Conservation (phyloP, 179 eudicot genomes). For the Camellia oleifera region DNA sequence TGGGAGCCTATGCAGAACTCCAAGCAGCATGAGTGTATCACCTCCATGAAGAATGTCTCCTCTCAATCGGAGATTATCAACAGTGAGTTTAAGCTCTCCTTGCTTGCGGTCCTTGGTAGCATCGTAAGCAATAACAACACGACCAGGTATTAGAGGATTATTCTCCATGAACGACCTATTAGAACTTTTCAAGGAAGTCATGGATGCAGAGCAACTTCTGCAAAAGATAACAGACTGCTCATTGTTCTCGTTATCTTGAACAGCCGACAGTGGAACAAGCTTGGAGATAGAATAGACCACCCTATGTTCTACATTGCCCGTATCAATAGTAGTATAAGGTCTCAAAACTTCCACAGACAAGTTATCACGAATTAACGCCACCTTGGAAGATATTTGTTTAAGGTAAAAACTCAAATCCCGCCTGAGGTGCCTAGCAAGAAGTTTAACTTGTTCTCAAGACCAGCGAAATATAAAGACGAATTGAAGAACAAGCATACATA, state of each 20-base stretch:
- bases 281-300: slow-evolving; percentile 31
- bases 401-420: slow-evolving; percentile 32
- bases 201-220: slow-evolving; percentile 25
- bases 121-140: slow-evolving; percentile 30
- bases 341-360: slow-evolving; percentile 20
- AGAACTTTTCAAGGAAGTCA: slow-evolving; percentile 26
- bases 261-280: slow-evolving; percentile 26
- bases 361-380: slow-evolving; percentile 35
- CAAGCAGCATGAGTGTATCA: slow-evolving; percentile 26
- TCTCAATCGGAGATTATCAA: slow-evolving; percentile 7
- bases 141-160: slow-evolving; percentile 17
- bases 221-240: slow-evolving; percentile 23
- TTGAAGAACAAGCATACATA: neutral
- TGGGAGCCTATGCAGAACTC: slow-evolving; percentile 29
- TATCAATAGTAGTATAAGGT: slow-evolving; percentile 17
- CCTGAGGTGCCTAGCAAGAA: slow-evolving; percentile 36
- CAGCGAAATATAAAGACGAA: neutral
- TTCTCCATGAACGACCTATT: slow-evolving; percentile 5
- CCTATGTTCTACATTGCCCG: slow-evolving; percentile 27
- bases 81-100: slow-evolving; percentile 19
- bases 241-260: slow-evolving; percentile 19
- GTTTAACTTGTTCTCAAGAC: neutral
- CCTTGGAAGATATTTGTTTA: slow-evolving; percentile 36
- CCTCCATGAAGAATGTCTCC: slow-evolving; percentile 33
- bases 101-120: slow-evolving; percentile 25